Evolutionary conservation across 768 basidiomycete species (phyloP).

Genomic region (Boletus edulis): DNA sequence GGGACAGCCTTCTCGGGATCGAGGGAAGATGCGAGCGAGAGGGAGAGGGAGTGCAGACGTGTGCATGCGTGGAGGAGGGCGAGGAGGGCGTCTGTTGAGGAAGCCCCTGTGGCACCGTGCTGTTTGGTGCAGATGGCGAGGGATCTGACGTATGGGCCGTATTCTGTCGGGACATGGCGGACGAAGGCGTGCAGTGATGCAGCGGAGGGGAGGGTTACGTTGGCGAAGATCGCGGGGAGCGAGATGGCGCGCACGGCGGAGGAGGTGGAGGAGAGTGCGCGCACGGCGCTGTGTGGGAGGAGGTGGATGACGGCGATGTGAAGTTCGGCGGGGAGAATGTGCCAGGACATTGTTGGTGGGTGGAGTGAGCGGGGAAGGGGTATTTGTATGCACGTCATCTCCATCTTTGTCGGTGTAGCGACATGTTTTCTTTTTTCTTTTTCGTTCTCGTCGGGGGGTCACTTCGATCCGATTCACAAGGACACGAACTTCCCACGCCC

Average conservation of each 20-base stretch:
- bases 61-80: slow-evolving; percentile 49
- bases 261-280: slow-evolving; percentile 49
- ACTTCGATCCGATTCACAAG: slow-evolving; percentile 24
- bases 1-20: slow-evolving; percentile 14
- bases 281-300: slow-evolving; percentile 45
- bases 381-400: slow-evolving; percentile 5
- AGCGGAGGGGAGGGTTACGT: slow-evolving; percentile 46
- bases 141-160: slow-evolving; percentile 49
- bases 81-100: slow-evolving; percentile 46
- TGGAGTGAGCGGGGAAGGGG: neutral
- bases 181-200: slow-evolving; percentile 52
- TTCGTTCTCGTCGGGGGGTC: slow-evolving; percentile 17
- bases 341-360: slow-evolving; percentile 39
- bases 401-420: slow-evolving; percentile 18
- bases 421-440: neutral
- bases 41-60: slow-evolving; percentile 35
- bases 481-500: slow-evolving; percentile 6
- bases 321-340: slow-evolving; percentile 62
- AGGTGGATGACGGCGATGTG: slow-evolving; percentile 54
- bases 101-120: slow-evolving; percentile 33
- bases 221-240: slow-evolving; percentile 58
- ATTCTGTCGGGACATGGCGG: slow-evolving; percentile 52
- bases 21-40: slow-evolving; percentile 29
- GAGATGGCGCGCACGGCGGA: slow-evolving; percentile 50
- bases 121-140: slow-evolving; percentile 44